phyloP scores from a whole-genome alignment of 2,329 filamentous ascomycete genomes.

The Hypoxylon sp. region DNA sequence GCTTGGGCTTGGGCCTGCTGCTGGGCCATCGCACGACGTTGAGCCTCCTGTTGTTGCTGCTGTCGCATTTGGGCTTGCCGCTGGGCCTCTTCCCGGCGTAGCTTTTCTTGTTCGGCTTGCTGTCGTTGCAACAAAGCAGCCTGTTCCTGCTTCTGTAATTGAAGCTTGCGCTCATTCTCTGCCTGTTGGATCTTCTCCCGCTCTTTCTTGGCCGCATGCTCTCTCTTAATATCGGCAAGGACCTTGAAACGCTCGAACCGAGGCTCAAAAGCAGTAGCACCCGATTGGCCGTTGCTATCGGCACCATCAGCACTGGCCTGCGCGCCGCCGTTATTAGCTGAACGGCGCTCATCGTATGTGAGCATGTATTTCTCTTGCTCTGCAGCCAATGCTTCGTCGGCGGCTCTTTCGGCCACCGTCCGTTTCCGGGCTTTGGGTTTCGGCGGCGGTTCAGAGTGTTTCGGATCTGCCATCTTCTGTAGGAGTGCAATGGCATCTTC shows the following conservation, averaged over 20 bases:
- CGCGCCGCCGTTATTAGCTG: conserved; percentile 70
- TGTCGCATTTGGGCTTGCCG: conserved; percentile 59
- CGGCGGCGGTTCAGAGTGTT: conserved; percentile 82
- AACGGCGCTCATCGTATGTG: conserved; percentile 86
- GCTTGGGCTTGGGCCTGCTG: conserved; percentile 51
- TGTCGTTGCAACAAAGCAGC: conserved; percentile 59
- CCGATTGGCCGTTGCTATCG: conserved; percentile 81
- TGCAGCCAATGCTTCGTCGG: conserved; percentile 91
- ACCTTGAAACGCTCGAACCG: conserved; percentile 94
- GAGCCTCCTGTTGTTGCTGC: conserved; percentile 55
- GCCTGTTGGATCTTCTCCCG: conserved; percentile 80
- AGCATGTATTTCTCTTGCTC: conserved; percentile 95
- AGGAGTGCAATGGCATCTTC: conserved; percentile 81
- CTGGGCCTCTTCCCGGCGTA: conserved; percentile 56
- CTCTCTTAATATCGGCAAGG: conserved; percentile 84
- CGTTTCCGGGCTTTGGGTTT: conserved; percentile 91
- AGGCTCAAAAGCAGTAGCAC: conserved; percentile 82
- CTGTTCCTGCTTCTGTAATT: conserved; percentile 62
- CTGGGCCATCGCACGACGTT: conserved; percentile 46
- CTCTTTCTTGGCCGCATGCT: conserved; percentile 82
- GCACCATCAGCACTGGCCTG: conserved; percentile 71
- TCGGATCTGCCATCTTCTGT: conserved; percentile 79
- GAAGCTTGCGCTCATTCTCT: conserved; percentile 70
- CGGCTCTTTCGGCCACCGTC: conserved; percentile 93
- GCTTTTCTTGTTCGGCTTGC: conserved; percentile 56